phyloP scores from a whole-genome alignment of 768 basidiomycete species.

The Cystobasidium tubakii region DNA sequence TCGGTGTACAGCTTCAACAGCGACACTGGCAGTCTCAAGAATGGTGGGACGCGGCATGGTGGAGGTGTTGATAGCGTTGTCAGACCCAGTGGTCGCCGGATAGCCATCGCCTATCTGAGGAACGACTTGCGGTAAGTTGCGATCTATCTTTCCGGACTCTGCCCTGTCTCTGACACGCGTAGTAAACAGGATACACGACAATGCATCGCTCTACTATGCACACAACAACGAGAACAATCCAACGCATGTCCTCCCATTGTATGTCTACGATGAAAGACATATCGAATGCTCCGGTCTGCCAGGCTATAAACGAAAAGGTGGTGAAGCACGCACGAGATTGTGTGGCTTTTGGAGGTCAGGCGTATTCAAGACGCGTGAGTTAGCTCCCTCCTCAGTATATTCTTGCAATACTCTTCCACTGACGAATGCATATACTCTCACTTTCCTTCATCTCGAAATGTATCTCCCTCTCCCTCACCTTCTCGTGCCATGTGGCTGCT shows the following conservation, averaged over 20 bases:
- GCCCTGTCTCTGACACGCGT: background rate
- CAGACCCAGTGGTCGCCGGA: background rate
- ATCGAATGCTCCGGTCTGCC: slow-evolving; percentile 50
- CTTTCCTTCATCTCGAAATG: background rate
- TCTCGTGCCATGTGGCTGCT: too few species aligned
- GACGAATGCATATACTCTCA: background rate
- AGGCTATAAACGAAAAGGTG: slow-evolving; percentile 41
- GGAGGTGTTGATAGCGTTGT: too few species aligned
- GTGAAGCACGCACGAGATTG: slow-evolving; percentile 44
- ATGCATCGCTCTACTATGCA: slow-evolving; percentile 45
- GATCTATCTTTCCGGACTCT: background rate
- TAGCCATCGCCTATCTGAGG: slow-evolving; percentile 21
- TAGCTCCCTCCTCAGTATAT: slow-evolving; percentile 37
- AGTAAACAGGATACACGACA: slow-evolving; percentile 42
- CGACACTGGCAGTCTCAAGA: background rate
- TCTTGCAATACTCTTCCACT: slow-evolving; percentile 39
- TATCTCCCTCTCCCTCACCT: background rate
- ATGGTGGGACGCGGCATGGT: too few species aligned
- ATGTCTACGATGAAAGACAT: slow-evolving; percentile 51
- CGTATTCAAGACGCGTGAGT: slow-evolving; percentile 39
- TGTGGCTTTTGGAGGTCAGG: slow-evolving; percentile 45
- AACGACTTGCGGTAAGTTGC: slow-evolving; percentile 35
- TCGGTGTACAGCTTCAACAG: background rate
- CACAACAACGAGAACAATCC: slow-evolving; percentile 40
- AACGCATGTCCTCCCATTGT: slow-evolving; percentile 52